Base-by-base conservation (phyloP, 2,329 filamentous ascomycete genomes). In the Penicillium sp. region DNA sequence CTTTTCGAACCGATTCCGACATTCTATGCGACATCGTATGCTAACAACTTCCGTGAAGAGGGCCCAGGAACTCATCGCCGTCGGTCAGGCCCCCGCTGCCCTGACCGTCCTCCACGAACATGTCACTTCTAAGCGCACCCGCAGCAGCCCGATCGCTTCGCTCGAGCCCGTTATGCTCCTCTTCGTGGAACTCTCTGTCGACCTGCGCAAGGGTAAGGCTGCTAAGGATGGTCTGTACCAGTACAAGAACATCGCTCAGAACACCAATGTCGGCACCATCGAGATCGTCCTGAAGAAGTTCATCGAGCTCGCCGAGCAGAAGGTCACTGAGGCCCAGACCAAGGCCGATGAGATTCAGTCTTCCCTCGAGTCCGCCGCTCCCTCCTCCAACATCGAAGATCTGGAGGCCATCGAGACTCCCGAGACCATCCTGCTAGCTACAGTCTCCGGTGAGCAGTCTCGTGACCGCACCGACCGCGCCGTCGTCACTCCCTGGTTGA, bases 171-270 rank as follows among this genome's bases (percentile, higher is more conserved):
- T 99, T 63, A 97, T 99, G 92, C 83, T 97, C 76, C 87, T 96
- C 64, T 87, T 99, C 71, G 93, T 99, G 69, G 91, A 97, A 77
- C 85, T 97, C 54, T 96, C 89, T 64, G 94, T 99, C 69, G 93
- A 97, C 70, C 86, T 96, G 68, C 91, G 94, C 79, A 99, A 97
- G 79, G 94, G 94, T 67, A 99, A 99, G 78, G 84, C 94, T 56
- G 94, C 93, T 75, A 99, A 99, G 83, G 94, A 99, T 79, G 94
- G 94, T 57, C 83, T 99, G 45, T 99, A 97, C 76, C 94, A 96
- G 76, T 99, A 99, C 84, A 99, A 99, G 83, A 99, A 99, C 76
- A 97, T 96, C 64, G 93, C 92, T 51, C 94, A 99, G 76, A 99
- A 99, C 79, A 96, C 93, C 65, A 97, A 97, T 72, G 91, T 99